Base-by-base conservation (phyloP, 257 asterid species). In the Petunia axillaris region DNA sequence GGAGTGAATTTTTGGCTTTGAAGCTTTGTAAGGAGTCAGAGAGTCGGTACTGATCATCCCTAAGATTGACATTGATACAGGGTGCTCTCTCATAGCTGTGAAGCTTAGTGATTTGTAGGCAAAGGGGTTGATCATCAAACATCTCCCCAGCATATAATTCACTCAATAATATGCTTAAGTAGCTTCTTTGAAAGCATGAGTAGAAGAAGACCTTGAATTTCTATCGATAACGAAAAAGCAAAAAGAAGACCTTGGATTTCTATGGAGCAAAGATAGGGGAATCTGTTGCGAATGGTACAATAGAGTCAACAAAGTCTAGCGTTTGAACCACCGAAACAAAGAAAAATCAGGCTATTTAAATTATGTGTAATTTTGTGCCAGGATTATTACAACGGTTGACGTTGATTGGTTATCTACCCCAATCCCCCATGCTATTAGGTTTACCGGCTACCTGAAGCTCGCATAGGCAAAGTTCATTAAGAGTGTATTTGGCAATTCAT, bases 81-180 rank as follows among this genome's bases (percentile, higher is more conserved):
- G 74, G 52, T 65, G 50, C 74, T 65, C 52, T 4, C 50, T 65
- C 46, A 40, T 52, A 39, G 35, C 8, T 39, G 73, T 65, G 73
- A 40, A 65, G 74, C 74, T 39, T 65, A 14, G 40, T 38, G 37
- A 40, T 65, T 14, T 11, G 15, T 65, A 13, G 52, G 74, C 52
- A 14, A 36, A 65, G 52, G 52, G 52, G 52, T 40, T 40, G 74
- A 65, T 38, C 50, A 65, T 50, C 52, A 65, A 39, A 39, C 35
- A 39, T 10, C 70, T 64, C 70, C 8, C 46, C 9, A 64, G 60
- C 4, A 53, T 8, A 64, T 8, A 64, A 43, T 64, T 37, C 46
- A 64, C 70, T 64, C 44, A 37, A 40, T 5, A 64, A 36, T 64
- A 37, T 64, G 46, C 70, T 2, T 10, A 64, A 37, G 44, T 40